Base-by-base conservation (phyloP, 768 basidiomycete genomes). In the Suillus plorans region DNA sequence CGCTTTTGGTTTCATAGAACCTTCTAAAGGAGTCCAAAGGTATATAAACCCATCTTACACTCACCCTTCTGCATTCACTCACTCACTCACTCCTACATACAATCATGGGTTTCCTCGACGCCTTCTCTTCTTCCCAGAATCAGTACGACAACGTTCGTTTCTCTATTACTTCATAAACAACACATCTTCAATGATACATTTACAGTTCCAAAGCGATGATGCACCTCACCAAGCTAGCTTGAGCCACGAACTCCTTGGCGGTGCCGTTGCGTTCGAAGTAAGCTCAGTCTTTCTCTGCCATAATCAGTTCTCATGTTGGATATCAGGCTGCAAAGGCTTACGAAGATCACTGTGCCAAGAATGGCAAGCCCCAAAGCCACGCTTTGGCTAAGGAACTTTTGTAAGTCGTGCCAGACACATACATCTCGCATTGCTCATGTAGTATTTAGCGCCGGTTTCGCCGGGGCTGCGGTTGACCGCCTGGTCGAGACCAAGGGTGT, bases 321-420 rank as follows among this genome's bases (percentile, higher is more conserved):
- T 18, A 13, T 31, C 16, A 67, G 66, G 66, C 66, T 16, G 66
- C 66, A n/a, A 65, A 61, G 34, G 66, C 66, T 22, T 67, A 65
- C 22, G 64, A 67, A 47, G n/a, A 65, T n/a, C 64, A 67, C 52
- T 36, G 47, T 22, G 66, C 49, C 5, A 14, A 0, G 31, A 50
- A 66, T 9, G 66, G 66, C 25, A 22, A 13, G 31, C 64, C 64
- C 9, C 45, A 61, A 20, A 56, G 8, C 59, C 66, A 67, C 39
- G 66, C 66, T 22, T 25, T 61, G 64, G 66, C 66, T 22, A 67
- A 67, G 39, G 66, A 67, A 45, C 4, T 67, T 18, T 2, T 67
- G 66, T 67, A 65, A 16, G 64, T 45, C 50, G 5, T 50, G 6
- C 20, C 10, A 14, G 28, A 56, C 22, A 12, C 28, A 31, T 18